Evolutionary conservation across 305 asterid genomes (phyloP).

Genomic region (Fraxinus nigra): DNA sequence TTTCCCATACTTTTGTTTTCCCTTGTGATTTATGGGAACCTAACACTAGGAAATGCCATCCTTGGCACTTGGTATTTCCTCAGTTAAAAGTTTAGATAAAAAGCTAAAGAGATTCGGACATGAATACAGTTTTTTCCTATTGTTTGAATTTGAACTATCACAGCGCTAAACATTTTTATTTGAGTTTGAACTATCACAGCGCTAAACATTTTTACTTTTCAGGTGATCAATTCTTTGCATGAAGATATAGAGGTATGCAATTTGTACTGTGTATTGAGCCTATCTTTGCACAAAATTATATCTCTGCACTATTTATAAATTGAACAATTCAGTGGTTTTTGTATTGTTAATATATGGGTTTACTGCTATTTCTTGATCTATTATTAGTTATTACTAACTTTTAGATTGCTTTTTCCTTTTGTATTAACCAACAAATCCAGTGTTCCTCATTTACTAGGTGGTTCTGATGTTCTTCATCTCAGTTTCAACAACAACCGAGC

Average conservation of each 20-base stretch:
- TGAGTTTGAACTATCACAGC: constrained; percentile 10
- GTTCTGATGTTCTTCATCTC: background rate
- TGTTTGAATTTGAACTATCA: constrained; percentile 13
- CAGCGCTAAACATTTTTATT: background rate
- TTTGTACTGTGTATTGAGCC: constrained; percentile 4
- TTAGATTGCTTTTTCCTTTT: no score
- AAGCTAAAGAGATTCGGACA: background rate
- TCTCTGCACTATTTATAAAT: background rate
- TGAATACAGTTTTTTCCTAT: background rate
- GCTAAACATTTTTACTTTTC: constrained; percentile 18
- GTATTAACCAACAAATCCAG: background rate
- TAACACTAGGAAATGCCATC: background rate
- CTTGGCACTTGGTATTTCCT: background rate
- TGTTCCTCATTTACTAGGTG: background rate
- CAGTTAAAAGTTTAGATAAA: background rate
- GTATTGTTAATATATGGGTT: background rate
- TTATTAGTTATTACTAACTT: background rate
- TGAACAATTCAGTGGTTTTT: background rate
- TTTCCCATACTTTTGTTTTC: background rate
- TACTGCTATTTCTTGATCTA: background rate
- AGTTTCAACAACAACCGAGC: background rate
- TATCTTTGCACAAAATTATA: background rate
- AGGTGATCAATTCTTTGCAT: constrained; percentile 65
- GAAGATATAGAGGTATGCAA: constrained; percentile 51
- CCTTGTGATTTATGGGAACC: background rate